Evolutionary conservation across 2,329 filamentous ascomycete species (phyloP), one percentile per base, ranked within the genome.

Genomic region (Verticillium zaregamsianum): DNA sequence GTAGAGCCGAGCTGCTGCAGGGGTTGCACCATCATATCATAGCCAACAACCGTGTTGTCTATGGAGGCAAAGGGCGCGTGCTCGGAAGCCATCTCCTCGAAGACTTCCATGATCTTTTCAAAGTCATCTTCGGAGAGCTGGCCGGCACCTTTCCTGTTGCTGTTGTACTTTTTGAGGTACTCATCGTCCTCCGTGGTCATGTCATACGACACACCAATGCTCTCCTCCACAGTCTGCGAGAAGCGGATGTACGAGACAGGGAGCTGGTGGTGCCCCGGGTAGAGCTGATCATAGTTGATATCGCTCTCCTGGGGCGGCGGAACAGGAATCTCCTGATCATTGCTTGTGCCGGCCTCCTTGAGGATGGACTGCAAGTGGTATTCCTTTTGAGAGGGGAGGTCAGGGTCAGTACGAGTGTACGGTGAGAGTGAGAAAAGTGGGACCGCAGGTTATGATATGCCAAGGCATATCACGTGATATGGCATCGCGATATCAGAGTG

Each of bases 141-240:
- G 32, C 82, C 80, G 56, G 80, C 79, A 55, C 84, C 76, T 64
- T 87, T 81, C 69, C 85, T 87, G 77, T 90, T 93, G 68, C 87
- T 81, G 78, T 98, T 99, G 80, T 95, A 90, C 67, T 86, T 83
- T 72, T 89, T 91, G 69, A 99, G 85, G 72, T 92, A 97, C 61
- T 84, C 86, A 74, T 93, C 90, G 78, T 99, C 95, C 71, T 96
- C 92, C 67, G 90, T 88, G 32, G 89, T 93, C 90, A 98, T 94
- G 78, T 96, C 93, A 87, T 99, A 99, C 69, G 89, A 86, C 73
- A 90, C 91, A 70, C 91, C 91, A 71, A 92, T 90, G 70, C 90
- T 96, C 77, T 99, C 95, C 78, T 99, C 95, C 64, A 99, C 94
- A 3, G 95, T 99, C 68, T 96, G 94, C 66, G 95, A 98, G 79